phyloP scores from a whole-genome alignment of 1,139 yeast species.

The Kodamaea alishanica region DNA sequence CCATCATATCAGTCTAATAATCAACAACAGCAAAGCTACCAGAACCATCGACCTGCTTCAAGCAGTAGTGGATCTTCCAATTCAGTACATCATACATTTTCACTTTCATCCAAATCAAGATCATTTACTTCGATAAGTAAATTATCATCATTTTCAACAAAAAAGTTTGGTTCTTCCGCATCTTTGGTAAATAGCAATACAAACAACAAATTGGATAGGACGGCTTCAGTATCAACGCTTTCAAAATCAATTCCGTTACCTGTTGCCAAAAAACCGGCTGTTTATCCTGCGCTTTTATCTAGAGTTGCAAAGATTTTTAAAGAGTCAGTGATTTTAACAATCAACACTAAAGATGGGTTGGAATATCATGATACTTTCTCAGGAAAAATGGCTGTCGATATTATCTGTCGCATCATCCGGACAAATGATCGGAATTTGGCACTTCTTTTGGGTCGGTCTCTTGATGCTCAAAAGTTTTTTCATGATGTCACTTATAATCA shows the following conservation, averaged over 20 bases:
- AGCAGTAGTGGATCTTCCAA: constrained; percentile 22
- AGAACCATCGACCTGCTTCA: constrained; percentile 14
- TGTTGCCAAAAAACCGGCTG: constrained; percentile 54
- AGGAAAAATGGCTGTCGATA: constrained; percentile 91
- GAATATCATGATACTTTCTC: constrained; percentile 93
- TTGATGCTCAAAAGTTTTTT: constrained; percentile 91
- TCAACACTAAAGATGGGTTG: constrained; percentile 88
- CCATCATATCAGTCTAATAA: not conserved
- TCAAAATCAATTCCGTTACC: constrained; percentile 41
- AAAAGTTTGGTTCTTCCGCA: constrained; percentile 37
- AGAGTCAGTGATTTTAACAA: constrained; percentile 67
- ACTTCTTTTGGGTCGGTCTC: constrained; percentile 78
- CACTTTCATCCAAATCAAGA: constrained; percentile 41
- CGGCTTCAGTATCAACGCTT: constrained; percentile 29
- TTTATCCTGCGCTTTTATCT: constrained; percentile 87
- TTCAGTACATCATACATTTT: constrained; percentile 32
- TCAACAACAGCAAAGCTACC: constrained; percentile 8
- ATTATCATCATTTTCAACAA: constrained; percentile 39
- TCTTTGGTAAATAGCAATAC: constrained; percentile 21
- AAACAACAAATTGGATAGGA: constrained; percentile 27
- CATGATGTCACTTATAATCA: constrained; percentile 97
- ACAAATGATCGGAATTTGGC: constrained; percentile 93
- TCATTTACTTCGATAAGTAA: constrained; percentile 44
- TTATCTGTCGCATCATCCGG: constrained; percentile 76
- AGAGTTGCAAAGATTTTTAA: constrained; percentile 78